A percentile compares a stretch with the other conserved stretches of the same genome.
Evolutionary conservation across 306 rosid species (phyloP).

Genomic region (Crataegus laevigata): DNA sequence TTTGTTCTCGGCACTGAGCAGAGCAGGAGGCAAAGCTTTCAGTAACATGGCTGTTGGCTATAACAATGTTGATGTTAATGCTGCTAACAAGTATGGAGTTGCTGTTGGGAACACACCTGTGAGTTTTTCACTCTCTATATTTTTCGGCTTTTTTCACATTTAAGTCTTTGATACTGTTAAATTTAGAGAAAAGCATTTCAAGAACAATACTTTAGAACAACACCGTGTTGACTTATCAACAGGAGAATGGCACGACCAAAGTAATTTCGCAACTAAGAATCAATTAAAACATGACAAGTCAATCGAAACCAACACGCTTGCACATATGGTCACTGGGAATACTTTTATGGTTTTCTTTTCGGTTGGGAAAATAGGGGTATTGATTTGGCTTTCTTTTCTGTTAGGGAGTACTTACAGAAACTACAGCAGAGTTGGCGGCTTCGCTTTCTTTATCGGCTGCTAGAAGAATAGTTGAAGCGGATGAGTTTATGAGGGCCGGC

Average conservation of each 20-base stretch:
- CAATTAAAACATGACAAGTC: neutral
- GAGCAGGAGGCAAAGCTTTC: constrained; percentile 94
- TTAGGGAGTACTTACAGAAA: constrained; percentile 98
- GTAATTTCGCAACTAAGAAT: no score
- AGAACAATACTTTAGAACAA: no score
- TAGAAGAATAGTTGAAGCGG: constrained; percentile 98
- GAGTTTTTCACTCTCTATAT: constrained; percentile 10
- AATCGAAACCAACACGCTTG: neutral
- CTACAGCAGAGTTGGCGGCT: constrained; percentile 97
- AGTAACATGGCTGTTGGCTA: constrained; percentile 99
- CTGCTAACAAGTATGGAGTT: constrained; percentile 84
- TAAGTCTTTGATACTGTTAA: neutral
- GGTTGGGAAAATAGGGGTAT: neutral
- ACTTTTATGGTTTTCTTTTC: neutral
- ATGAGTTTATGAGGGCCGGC: constrained; percentile 97
- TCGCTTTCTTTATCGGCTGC: constrained; percentile 86
- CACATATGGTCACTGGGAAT: neutral
- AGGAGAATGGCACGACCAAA: no score
- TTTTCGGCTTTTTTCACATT: neutral
- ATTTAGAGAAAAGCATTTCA: no score
- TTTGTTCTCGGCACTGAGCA: constrained; percentile 89
- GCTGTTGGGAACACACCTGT: constrained; percentile 96
- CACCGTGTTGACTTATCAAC: no score
- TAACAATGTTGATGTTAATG: constrained; percentile 83
- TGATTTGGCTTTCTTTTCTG: neutral